Evolutionary conservation across 1,284 basidiomycete genomes (phyloP).

Genomic region (Ganoderma lingzhi): DNA sequence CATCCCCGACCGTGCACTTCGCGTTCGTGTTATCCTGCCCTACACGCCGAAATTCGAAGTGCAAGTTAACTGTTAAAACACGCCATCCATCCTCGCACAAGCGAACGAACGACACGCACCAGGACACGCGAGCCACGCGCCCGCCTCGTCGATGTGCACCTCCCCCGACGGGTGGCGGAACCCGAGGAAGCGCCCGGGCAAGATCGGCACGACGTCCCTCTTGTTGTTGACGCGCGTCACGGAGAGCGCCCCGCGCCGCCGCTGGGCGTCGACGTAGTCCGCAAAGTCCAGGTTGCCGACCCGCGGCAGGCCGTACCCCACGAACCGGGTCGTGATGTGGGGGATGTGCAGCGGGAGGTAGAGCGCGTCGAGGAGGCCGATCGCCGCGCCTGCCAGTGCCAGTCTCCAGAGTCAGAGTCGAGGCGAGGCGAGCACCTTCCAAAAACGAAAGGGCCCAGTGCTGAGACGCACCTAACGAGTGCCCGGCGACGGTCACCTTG

Average conservation of each 20-base stretch:
- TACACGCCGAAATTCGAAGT: constrained; percentile 9
- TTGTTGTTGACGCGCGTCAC: constrained; percentile 43
- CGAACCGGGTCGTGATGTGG: constrained; percentile 47
- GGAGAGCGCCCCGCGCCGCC: constrained; percentile 23
- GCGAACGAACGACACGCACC: constrained; percentile 40
- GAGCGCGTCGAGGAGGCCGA: constrained; percentile 55
- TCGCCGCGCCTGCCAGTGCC: constrained; percentile 47
- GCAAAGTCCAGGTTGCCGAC: constrained; percentile 68
- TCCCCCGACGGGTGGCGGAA: constrained; percentile 68
- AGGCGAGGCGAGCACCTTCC: neutral
- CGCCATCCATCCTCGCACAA: too few species aligned
- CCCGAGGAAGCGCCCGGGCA: constrained; percentile 50
- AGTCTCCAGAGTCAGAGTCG: neutral
- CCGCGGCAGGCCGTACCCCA: constrained; percentile 64
- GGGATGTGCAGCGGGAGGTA: constrained; percentile 54
- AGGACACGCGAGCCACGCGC: constrained; percentile 58
- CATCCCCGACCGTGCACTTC: constrained; percentile 64
- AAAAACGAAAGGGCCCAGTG: constrained; percentile 23
- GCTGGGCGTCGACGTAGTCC: constrained; percentile 59
- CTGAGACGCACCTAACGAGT: constrained; percentile 48
- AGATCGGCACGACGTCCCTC: constrained; percentile 41
- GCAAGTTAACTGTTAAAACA: neutral
- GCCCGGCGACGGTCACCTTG: constrained; percentile 47
- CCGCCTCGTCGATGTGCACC: constrained; percentile 60
- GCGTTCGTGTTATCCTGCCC: constrained; percentile 63